Evolutionary conservation across 164 flowering plant species (phyloP).

Genomic region (Umbilicus rupestris): DNA sequence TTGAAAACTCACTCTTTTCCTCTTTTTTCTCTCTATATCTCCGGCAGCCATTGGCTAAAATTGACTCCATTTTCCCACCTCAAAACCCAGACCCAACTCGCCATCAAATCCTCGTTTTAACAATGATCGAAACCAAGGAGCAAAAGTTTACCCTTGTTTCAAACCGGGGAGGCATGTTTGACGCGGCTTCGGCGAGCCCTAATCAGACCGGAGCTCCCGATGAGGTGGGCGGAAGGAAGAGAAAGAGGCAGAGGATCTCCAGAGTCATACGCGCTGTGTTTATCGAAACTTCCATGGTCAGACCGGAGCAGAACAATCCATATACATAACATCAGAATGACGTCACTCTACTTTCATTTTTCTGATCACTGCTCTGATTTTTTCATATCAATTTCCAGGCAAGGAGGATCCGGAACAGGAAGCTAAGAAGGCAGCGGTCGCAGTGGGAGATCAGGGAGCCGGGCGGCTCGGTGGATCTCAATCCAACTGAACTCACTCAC

Average conservation of each 20-base stretch:
- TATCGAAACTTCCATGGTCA: background rate
- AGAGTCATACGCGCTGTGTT: background rate
- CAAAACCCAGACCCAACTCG: background rate
- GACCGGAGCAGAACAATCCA: no score
- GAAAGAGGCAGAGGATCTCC: background rate
- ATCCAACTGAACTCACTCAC: background rate
- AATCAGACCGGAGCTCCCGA: background rate
- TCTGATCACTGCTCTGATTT: no score
- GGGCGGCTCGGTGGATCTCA: background rate
- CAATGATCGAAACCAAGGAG: no score
- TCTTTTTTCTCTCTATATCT: background rate
- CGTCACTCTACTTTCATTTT: no score
- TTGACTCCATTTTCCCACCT: background rate
- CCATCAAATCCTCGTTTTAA: background rate
- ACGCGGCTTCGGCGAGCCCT: background rate
- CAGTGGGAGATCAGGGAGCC: background rate
- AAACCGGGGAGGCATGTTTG: background rate
- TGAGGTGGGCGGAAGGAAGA: background rate
- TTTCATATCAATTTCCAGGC: background rate
- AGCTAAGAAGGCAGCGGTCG: background rate
- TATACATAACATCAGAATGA: no score
- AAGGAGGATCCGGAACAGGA: background rate
- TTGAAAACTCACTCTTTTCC: background rate
- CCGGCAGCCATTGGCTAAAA: background rate
- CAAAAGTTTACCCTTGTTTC: no score